A percentile compares a stretch with the other conserved stretches of the same genome.
Evolutionary conservation across 2,329 filamentous ascomycete genomes (phyloP).

Genomic region (Alternaria sp.): DNA sequence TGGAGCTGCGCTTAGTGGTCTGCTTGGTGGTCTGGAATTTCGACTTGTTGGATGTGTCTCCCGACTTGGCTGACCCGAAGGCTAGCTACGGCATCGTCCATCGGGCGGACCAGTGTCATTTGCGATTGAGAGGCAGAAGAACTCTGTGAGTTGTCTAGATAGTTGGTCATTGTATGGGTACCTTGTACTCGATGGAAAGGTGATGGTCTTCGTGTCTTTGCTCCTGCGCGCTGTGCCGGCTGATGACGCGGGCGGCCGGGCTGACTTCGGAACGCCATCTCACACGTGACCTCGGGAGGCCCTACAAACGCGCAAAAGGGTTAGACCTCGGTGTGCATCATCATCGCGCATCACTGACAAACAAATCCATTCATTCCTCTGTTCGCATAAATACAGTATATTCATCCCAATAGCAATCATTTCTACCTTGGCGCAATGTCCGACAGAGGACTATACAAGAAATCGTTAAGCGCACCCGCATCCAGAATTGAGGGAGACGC

Average conservation of each 20-base stretch:
- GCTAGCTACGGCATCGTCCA: neutral
- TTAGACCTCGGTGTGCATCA: neutral
- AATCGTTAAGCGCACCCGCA: neutral
- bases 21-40: constrained; percentile 10
- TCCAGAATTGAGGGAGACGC: neutral
- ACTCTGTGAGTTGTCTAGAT: neutral
- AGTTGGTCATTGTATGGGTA: neutral
- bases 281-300: neutral
- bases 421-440: neutral
- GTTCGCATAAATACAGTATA: neutral
- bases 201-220: neutral
- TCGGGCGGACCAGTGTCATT: neutral
- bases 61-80: neutral
- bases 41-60: constrained; percentile 4
- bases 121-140: neutral
- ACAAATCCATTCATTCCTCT: neutral
- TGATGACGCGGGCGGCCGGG: neutral
- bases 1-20: constrained; percentile 14
- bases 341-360: neutral
- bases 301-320: neutral
- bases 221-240: neutral
- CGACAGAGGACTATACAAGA: neutral
- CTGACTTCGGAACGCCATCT: neutral
- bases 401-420: neutral
- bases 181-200: neutral